Percentiles rank a stretch among this genome's conserved stretches.
Conservation (phyloP, 2,329 filamentous ascomycete species). For the Colletotrichum noveboracense region DNA sequence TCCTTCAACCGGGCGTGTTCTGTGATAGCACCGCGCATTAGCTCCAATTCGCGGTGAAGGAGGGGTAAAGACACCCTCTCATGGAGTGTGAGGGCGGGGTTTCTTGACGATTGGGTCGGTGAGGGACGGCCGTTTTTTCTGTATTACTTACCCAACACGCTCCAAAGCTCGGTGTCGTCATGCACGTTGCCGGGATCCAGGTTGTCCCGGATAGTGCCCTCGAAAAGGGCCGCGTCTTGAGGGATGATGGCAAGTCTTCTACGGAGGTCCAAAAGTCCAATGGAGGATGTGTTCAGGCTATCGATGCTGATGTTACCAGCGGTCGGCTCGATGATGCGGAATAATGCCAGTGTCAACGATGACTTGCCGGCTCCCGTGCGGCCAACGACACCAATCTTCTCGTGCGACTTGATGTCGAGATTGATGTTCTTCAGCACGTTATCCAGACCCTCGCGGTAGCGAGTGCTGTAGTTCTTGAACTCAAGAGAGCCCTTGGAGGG, state of each 20-base stretch:
- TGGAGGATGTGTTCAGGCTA: constrained; percentile 84
- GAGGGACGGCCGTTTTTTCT: not conserved
- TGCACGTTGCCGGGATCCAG: constrained; percentile 93
- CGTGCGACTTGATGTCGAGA: constrained; percentile 90
- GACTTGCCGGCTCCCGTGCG: constrained; percentile 96
- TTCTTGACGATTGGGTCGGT: not conserved
- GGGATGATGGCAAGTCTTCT: constrained; percentile 94
- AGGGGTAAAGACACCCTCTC: not conserved
- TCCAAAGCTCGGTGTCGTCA: constrained; percentile 97
- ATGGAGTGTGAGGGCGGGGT: constrained; percentile 18
- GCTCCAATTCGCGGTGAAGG: constrained; percentile 27
- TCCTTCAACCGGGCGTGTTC: constrained; percentile 95
- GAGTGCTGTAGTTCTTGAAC: constrained; percentile 92
- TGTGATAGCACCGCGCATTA: constrained; percentile 47
- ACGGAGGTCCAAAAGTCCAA: constrained; percentile 88
- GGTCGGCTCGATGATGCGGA: constrained; percentile 91
- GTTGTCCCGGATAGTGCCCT: constrained; percentile 92
- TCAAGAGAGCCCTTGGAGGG: constrained; percentile 86
- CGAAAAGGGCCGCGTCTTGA: constrained; percentile 95
- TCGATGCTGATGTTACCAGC: constrained; percentile 90
- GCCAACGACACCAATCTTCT: constrained; percentile 98
- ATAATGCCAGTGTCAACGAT: constrained; percentile 88
- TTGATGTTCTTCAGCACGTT: constrained; percentile 93
- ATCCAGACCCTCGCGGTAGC: constrained; percentile 89
- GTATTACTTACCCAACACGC: constrained; percentile 76